Conservation (phyloP, 352 stramenopile genomes). For the Halophytophthora batemanensis region DNA sequence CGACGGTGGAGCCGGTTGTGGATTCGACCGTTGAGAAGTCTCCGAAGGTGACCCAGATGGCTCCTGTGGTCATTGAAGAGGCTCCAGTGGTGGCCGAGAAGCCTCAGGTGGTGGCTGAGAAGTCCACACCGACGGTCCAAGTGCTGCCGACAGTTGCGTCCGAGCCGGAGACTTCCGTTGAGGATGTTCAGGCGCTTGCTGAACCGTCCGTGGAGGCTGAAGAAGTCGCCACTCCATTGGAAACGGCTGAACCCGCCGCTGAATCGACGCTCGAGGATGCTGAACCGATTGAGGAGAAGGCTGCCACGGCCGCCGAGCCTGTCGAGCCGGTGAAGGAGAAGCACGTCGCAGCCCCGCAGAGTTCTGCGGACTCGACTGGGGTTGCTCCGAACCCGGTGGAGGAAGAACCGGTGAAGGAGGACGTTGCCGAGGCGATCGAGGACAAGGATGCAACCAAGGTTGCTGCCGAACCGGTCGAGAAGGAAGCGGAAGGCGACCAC, state of each 20-base stretch:
- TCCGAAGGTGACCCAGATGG: too few species aligned
- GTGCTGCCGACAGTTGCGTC: too few species aligned
- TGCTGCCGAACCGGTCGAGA: constrained; percentile 3
- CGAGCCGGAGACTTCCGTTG: too few species aligned
- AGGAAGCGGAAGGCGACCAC: constrained; percentile 23
- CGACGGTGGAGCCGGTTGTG: too few species aligned
- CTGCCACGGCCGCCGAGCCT: not conserved
- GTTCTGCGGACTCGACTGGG: not conserved
- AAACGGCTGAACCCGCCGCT: too few species aligned
- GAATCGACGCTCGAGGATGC: too few species aligned
- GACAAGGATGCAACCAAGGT: constrained; percentile 5
- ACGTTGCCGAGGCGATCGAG: not conserved
- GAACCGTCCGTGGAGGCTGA: too few species aligned
- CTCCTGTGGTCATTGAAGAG: too few species aligned
- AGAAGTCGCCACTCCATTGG: too few species aligned
- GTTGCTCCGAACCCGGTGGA: not conserved
- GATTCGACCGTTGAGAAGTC: too few species aligned
- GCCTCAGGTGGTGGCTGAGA: not conserved
- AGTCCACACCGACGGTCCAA: too few species aligned
- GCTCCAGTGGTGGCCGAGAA: constrained; percentile 1
- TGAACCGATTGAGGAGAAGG: not conserved
- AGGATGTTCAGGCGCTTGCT: too few species aligned
- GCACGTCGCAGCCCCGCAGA: not conserved
- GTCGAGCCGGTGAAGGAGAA: constrained; percentile 2
- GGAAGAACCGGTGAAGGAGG: constrained; percentile 1